Evolutionary conservation across 805 yeast genomes (phyloP), one percentile per base, ranked within the genome.

Genomic region (Schizosaccharomyces japonicus): DNA sequence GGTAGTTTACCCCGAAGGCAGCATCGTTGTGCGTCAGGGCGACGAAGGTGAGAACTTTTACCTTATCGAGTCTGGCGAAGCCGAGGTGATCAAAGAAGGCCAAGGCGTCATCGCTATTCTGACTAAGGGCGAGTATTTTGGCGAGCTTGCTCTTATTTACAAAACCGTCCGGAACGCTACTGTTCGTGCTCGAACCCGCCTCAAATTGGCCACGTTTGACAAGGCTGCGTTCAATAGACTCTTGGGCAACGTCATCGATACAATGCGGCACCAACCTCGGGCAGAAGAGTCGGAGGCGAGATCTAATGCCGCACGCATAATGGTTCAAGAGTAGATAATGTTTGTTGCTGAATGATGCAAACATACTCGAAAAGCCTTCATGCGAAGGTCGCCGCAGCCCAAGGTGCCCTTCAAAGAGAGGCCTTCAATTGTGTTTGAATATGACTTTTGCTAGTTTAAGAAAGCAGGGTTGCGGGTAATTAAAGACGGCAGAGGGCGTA

Each of bases 111-210:
- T 84, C 30, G 71, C 69, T 21, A 66, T 66, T 13, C 67, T 83
- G 50, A 63, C 69, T 44, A 75, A 79, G 57, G 95, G 95, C 52
- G 94, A 80, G 60, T 90, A 90, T 65, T 90, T 90, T 62, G 98
- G 98, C 54, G 98, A 90, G 65, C 76, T 90, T 52, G 96, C 98
- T 2, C 67, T 90, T 55, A 69, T 90, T 55, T 80, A 85, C 57
- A 94, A 90, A 59, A 66, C 76, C 50, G 96, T 96, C 52, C 75
- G 98, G 63, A 90, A 81, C 59, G 98, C 98, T 29, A 79, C 94
- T 4, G 90, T 90, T 33, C 74, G 70, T 47, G 94, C 95, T 1
- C 66, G 70, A 15, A 71, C 78, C 47, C 68, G 68, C 39, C 76
- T 90, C 27, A 80, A 80, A 57, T 93, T 85, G 34, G 96, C 92